phyloP scores from a whole-genome alignment of 768 basidiomycete species.

The Trametes cubensis region DNA sequence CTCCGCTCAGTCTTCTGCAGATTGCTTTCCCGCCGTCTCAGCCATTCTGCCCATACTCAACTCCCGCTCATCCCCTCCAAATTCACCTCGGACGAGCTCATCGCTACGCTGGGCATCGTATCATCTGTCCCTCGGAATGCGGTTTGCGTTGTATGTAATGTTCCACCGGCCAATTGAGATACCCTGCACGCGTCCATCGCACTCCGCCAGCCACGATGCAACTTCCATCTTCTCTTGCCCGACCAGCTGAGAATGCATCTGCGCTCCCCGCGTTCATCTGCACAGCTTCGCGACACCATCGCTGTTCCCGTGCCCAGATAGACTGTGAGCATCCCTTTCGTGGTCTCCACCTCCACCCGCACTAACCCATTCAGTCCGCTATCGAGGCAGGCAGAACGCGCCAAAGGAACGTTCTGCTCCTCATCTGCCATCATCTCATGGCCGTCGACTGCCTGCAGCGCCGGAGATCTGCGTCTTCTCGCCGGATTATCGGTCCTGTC shows the following conservation, averaged over 20 bases:
- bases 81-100: background rate
- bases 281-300: conserved; percentile 12
- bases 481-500: conserved; percentile 15
- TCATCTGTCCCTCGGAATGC: background rate
- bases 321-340: conserved; percentile 4
- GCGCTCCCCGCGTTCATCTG: conserved; percentile 1
- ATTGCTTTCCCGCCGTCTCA: conserved; percentile 6
- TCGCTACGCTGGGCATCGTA: background rate
- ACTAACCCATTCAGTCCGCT: conserved; percentile 5
- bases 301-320: conserved; percentile 18
- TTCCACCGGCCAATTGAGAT: conserved; percentile 8
- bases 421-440: conserved; percentile 3
- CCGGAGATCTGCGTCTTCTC: conserved; percentile 18
- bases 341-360: conserved; percentile 9
- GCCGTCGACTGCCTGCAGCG: background rate
- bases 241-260: conserved; percentile 18
- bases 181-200: conserved; percentile 12
- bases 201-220: conserved; percentile 7
- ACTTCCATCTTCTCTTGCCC: conserved; percentile 3
- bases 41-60: background rate
- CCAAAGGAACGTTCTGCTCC: background rate
- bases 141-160: background rate
- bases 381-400: conserved; percentile 11
- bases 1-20: conserved; percentile 9
- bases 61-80: background rate